A percentile compares a stretch with the other conserved stretches of the same genome.
phyloP scores from a whole-genome alignment of 768 basidiomycete genomes.

The Coprinopsis sp. region DNA sequence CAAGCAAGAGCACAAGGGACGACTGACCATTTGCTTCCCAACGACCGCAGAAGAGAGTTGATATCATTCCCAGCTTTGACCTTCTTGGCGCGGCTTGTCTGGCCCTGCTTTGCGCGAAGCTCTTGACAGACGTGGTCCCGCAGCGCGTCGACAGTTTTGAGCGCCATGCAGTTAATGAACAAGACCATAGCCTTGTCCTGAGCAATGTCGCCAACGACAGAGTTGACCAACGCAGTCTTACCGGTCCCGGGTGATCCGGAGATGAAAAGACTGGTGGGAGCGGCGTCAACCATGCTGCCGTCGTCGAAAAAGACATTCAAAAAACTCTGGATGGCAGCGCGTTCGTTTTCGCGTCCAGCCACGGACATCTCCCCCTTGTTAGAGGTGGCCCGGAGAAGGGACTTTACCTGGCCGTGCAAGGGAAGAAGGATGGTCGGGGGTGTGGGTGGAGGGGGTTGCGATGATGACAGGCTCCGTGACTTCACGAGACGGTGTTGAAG shows the following conservation, averaged over 20 bases:
- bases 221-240: constrained; percentile 81
- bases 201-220: constrained; percentile 45
- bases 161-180: constrained; percentile 77
- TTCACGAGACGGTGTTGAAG: constrained; percentile 42
- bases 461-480: constrained; percentile 40
- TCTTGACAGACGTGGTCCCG: constrained; percentile 68
- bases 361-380: constrained; percentile 48
- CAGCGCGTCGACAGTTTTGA: constrained; percentile 60
- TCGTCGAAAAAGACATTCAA: constrained; percentile 47
- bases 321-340: constrained; percentile 53
- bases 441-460: constrained; percentile 58
- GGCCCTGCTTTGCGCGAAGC: constrained; percentile 33
- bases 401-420: constrained; percentile 56
- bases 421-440: constrained; percentile 48
- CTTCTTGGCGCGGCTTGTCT: constrained; percentile 32
- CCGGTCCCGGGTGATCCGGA: constrained; percentile 93
- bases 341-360: constrained; percentile 67
- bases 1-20: constrained; percentile 1
- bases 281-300: constrained; percentile 19
- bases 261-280: constrained; percentile 65
- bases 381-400: constrained; percentile 67
- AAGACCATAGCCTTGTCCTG: constrained; percentile 40
- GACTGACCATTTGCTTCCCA: constrained; percentile 51
- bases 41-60: constrained; percentile 37
- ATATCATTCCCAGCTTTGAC: constrained; percentile 46